Evolutionary conservation across 768 basidiomycete genomes (phyloP), one percentile per base, ranked within the genome.

Genomic region (Ramaria sp.): DNA sequence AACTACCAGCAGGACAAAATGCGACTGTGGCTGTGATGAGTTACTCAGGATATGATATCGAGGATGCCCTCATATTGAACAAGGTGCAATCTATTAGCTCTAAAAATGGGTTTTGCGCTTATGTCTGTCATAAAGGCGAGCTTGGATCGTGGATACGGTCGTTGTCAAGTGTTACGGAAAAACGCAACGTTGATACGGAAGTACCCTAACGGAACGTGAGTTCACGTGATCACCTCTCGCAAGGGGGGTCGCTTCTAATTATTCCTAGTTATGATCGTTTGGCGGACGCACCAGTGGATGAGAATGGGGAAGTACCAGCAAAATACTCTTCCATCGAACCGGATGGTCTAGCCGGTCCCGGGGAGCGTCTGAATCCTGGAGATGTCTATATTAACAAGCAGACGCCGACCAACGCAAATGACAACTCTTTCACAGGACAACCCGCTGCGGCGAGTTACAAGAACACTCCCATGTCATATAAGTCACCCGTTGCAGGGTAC

Each of bases 21-120:
- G 96, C 96, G 11, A 97, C 86, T 0, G 91, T 99, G 46, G 96
- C 96, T 11, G 93, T 98, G 63, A 99, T 99, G 96, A 93, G 91
- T 69, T 99, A 89, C 71, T 96, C 94, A 5, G 96, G 96, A 24
- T 99, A 98, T 68, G 96, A 99, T 76, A 99, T 99, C 61, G 96
- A 99, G 73, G 96, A 99, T 69, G 96, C 96, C 2, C 75, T 98
- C 55, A 98, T 99, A 64, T 75, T 95, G 59, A 99, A 99, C 70
- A 92, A 86, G 76, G 91, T 83, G 52, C 45, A 74, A 37, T 56
- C 50, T 22, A 30, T 33, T 49, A 19, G 24, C 47, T 53, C 41
- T 30, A 39, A 37, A 27, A 43, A 41, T 43, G 19, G 17, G 27
- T 51, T 7, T 10, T 47, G 13, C 0, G 20, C 33, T 42, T 22